A percentile compares a stretch with the other conserved stretches of the same genome.
These are phyloP conservation scores for Tetraselmis striata DNA, from an alignment of 139 green algal genomes.

Conservation along the genomic window DNA sequence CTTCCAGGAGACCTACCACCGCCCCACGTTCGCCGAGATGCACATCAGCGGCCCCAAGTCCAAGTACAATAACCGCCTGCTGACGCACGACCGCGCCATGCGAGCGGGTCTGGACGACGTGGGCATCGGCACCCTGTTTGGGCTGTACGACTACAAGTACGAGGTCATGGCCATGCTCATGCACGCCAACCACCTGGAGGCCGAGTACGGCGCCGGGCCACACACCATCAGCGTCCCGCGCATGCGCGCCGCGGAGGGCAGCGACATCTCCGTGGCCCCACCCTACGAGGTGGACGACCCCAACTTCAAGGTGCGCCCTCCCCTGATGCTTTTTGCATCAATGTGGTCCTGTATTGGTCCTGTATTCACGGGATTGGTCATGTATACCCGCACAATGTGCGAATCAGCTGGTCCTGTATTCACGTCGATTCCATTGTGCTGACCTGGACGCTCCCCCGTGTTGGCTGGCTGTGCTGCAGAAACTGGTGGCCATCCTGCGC, in stretches of 20 bases:
- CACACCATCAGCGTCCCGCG: constrained; percentile 62
- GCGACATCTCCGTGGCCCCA: constrained; percentile 38
- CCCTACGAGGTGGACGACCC: constrained; percentile 45
- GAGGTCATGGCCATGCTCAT: constrained; percentile 53
- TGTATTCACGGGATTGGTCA: too few species aligned
- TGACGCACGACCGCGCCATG: constrained; percentile 58
- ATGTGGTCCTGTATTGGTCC: too few species aligned
- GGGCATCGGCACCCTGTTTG: constrained; percentile 58
- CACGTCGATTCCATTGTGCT: too few species aligned
- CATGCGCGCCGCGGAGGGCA: constrained; percentile 59
- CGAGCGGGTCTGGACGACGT: constrained; percentile 61
- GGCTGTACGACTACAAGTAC: constrained; percentile 56
- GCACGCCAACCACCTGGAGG: constrained; percentile 62
- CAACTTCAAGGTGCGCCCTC: constrained; percentile 42
- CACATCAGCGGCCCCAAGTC: constrained; percentile 56
- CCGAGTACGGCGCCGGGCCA: constrained; percentile 51
- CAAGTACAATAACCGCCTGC: constrained; percentile 54
- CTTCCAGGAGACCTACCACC: constrained; percentile 66
- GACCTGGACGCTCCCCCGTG: too few species aligned
- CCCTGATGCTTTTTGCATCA: too few species aligned
- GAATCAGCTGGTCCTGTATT: too few species aligned
- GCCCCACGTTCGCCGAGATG: constrained; percentile 53
- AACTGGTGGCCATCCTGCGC: constrained; percentile 60
- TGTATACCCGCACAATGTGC: too few species aligned
- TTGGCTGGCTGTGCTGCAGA: constrained; percentile 10